These are phyloP conservation scores for Planoprotostelium fungivorum DNA, from an alignment of 78 protist genomes.

Conservation along the genomic window DNA sequence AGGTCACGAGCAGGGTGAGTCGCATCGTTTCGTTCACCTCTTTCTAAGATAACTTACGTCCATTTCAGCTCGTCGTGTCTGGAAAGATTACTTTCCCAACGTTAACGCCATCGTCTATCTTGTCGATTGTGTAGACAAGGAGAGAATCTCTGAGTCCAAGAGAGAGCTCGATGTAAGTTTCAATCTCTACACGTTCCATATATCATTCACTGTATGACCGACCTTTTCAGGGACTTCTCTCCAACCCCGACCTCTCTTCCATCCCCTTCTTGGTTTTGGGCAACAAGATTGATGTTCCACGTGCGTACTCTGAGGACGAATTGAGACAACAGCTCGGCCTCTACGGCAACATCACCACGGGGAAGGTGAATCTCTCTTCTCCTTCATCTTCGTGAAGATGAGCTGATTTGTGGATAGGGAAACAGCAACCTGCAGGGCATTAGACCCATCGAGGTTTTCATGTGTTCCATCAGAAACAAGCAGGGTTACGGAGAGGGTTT, in stretches of 20 bases:
- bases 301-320: constrained; percentile 88
- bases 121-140: constrained; percentile 88
- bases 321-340: constrained; percentile 82
- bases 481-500: constrained; percentile 96
- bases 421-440: constrained; percentile 45
- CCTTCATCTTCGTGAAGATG: not conserved
- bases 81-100: constrained; percentile 92
- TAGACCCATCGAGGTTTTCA: constrained; percentile 97
- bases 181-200: not conserved
- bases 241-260: constrained; percentile 69
- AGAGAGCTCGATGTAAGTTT: constrained; percentile 80
- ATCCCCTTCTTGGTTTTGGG: constrained; percentile 98
- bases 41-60: not conserved
- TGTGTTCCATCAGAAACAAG: constrained; percentile 91
- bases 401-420: constrained; percentile 42
- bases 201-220: not conserved
- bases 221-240: constrained; percentile 51
- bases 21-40: not conserved
- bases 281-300: constrained; percentile 96
- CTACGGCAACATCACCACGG: constrained; percentile 62
- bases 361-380: constrained; percentile 23
- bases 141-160: constrained; percentile 91
- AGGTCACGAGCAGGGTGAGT: constrained; percentile 89
- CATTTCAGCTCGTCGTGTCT: constrained; percentile 88
- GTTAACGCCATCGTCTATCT: constrained; percentile 94